Evolutionary conservation across 1,284 basidiomycete species (phyloP).

Genomic region (Kwoniella shivajii): DNA sequence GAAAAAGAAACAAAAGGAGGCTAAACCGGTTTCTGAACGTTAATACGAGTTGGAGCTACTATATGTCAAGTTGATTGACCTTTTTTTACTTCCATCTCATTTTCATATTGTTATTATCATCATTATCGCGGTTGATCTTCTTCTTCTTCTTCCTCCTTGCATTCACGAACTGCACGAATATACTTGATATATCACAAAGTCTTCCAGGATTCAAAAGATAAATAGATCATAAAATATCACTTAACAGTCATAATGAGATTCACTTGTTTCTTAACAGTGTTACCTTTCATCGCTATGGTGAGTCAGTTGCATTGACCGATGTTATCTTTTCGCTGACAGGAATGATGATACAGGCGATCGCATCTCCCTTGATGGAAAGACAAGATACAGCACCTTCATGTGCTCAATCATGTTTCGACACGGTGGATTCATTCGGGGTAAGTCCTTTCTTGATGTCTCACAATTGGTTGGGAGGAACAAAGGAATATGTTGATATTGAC

Average conservation of each 20-base stretch:
- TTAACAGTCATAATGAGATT: not conserved
- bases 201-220: not conserved
- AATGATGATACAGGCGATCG: not conserved
- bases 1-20: too few relatives aligned
- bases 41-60: too few relatives aligned
- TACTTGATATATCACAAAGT: too few relatives aligned
- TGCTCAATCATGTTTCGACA: constrained; percentile 18
- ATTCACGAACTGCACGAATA: too few relatives aligned
- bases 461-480: not conserved
- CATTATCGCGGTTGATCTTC: too few relatives aligned
- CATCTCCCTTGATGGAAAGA: constrained; percentile 3
- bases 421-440: constrained; percentile 14
- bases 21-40: too few relatives aligned
- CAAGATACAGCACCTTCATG: constrained; percentile 18
- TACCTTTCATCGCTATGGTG: constrained; percentile 6
- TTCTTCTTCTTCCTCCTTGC: too few relatives aligned
- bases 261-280: not conserved
- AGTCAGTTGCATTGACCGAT: not conserved
- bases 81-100: too few relatives aligned
- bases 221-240: not conserved
- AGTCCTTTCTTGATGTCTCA: constrained; percentile 7
- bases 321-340: not conserved
- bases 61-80: too few relatives aligned
- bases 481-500: not conserved
- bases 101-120: too few relatives aligned